Conservation (phyloP, 2,329 filamentous ascomycete species). For the Botryotinia calthae region DNA sequence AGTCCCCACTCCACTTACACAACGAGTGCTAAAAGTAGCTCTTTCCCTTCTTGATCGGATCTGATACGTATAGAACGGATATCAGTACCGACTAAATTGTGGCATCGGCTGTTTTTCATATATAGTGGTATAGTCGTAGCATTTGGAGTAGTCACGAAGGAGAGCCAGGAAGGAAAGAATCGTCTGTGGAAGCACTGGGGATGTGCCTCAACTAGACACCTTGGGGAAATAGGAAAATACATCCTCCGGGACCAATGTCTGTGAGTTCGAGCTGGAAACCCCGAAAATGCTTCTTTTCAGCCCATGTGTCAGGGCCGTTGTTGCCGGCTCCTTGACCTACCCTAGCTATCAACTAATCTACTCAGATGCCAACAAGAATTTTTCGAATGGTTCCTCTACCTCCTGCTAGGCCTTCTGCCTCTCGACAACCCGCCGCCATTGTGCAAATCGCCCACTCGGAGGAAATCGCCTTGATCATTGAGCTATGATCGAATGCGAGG, state of each 20-base stretch:
- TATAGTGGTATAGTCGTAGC: neutral
- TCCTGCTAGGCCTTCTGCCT: neutral
- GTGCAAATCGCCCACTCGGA: neutral
- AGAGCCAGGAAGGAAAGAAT: neutral
- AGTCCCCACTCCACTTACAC: neutral
- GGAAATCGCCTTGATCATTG: neutral
- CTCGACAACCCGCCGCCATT: neutral
- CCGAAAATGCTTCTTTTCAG: neutral
- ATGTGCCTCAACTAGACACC: neutral
- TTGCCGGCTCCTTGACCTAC: conserved; percentile 1
- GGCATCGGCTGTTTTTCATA: neutral
- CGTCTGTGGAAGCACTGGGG: neutral
- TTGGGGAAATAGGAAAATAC: neutral
- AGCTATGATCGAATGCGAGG: neutral
- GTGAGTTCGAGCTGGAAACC: neutral
- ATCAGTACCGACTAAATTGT: neutral
- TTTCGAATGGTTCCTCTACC: neutral
- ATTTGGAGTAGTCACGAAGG: neutral
- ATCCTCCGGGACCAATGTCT: neutral
- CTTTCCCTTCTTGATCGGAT: neutral
- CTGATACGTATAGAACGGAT: neutral
- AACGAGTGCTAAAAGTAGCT: neutral
- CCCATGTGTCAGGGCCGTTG: neutral
- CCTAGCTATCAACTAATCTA: neutral
- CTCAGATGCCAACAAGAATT: neutral